Conservation (phyloP, 2,329 filamentous ascomycete genomes). For the Cercospora beticola region DNA sequence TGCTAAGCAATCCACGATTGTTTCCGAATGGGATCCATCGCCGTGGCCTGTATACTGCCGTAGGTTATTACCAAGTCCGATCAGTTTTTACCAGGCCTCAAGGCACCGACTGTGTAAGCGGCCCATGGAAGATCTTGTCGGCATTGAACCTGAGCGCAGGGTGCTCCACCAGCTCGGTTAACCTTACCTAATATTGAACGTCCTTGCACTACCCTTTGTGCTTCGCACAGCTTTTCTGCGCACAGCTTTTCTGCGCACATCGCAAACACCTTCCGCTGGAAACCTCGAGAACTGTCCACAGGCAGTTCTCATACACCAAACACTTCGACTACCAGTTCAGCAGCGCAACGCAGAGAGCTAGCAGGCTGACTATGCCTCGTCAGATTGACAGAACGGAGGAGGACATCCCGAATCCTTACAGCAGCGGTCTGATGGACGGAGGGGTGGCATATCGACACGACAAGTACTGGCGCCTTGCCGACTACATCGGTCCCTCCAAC, state of each 20-base stretch:
- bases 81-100: not conserved
- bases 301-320: no score
- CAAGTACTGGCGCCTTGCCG: not conserved
- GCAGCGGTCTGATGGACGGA: not conserved
- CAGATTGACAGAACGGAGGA: not conserved
- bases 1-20: not conserved
- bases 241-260: not conserved
- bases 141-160: not conserved
- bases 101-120: not conserved
- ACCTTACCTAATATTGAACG: not conserved
- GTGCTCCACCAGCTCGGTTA: not conserved
- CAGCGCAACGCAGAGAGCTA: not conserved
- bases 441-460: not conserved
- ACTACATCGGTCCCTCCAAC: not conserved
- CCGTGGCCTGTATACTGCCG: not conserved
- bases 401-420: not conserved
- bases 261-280: not conserved
- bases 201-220: not conserved
- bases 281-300: not conserved
- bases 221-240: not conserved
- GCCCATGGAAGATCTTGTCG: not conserved
- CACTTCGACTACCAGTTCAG: not conserved
- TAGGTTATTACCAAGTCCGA: not conserved
- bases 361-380: not conserved
- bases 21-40: not conserved